These are phyloP conservation scores for Plantago ovata DNA, from an alignment of 257 asterid genomes.

Conservation along the genomic window DNA sequence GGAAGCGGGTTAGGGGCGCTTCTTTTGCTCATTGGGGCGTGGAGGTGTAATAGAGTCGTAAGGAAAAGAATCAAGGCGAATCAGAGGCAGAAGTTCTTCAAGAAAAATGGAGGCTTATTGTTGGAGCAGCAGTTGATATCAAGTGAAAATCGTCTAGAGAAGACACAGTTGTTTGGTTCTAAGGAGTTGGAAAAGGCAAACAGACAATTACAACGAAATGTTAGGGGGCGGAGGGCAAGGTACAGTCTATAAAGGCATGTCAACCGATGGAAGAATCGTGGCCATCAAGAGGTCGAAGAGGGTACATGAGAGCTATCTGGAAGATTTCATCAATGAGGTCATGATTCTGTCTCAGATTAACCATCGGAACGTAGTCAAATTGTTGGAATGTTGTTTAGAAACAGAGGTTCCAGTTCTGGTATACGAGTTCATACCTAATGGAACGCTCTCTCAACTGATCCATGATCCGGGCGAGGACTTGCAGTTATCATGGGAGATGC, in stretches of 20 bases:
- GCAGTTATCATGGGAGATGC: conserved; percentile 27
- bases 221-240: too few relatives aligned
- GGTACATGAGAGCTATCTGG: conserved; percentile 25
- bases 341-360: conserved; percentile 28
- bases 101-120: too few relatives aligned
- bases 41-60: conserved; percentile 14
- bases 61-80: conserved; percentile 16
- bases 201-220: conserved; percentile 23
- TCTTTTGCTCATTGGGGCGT: conserved; percentile 9
- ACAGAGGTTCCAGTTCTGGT: conserved; percentile 27
- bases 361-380: conserved; percentile 28
- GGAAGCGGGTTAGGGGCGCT: conserved; percentile 14
- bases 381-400: conserved; percentile 31
- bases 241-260: too few relatives aligned
- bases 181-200: conserved; percentile 30
- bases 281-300: conserved; percentile 35
- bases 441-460: conserved; percentile 22
- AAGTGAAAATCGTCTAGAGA: conserved; percentile 19
- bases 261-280: conserved; percentile 29
- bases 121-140: too few relatives aligned
- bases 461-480: conserved; percentile 3
- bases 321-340: conserved; percentile 36
- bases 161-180: conserved; percentile 24
- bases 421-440: conserved; percentile 25
- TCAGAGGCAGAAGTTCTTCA: conserved; percentile 15